Percentiles rank a stretch among this genome's conserved stretches.
Conservation (phyloP, 73 alveolate species). For the Paramecium pentaurelia region DNA sequence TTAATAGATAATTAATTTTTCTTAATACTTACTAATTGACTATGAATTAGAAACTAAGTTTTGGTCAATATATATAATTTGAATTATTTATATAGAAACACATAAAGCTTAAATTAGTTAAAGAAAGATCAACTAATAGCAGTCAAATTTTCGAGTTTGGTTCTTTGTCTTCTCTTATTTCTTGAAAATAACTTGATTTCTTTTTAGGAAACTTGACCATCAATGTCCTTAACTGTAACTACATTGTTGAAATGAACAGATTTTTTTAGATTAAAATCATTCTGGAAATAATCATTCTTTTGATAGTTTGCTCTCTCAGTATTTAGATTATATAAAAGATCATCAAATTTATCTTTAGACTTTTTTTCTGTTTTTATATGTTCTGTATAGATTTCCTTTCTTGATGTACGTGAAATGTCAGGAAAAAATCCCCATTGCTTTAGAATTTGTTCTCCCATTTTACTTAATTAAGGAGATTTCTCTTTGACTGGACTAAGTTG, state of each 20-base stretch:
- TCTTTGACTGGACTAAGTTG: neutral
- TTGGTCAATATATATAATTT: neutral
- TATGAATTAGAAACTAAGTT: neutral
- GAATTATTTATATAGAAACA: neutral
- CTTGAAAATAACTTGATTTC: neutral
- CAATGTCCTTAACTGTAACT: neutral
- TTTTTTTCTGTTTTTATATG: neutral
- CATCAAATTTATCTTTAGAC: neutral
- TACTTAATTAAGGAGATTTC: neutral
- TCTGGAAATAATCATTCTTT: neutral
- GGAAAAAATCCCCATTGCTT: slow-evolving; percentile 14
- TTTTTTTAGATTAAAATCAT: neutral
- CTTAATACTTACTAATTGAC: neutral
- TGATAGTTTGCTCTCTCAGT: neutral
- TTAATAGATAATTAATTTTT: neutral
- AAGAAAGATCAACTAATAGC: neutral
- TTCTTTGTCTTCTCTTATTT: neutral
- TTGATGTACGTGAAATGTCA: neutral
- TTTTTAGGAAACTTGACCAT: neutral
- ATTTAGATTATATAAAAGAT: neutral
- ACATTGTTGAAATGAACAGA: neutral
- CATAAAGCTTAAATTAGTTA: neutral
- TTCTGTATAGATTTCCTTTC: neutral
- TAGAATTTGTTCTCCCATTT: neutral
- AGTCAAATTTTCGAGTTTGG: neutral